phyloP scores from a whole-genome alignment of 768 basidiomycete species.

The Dacryopinax primogenitus region DNA sequence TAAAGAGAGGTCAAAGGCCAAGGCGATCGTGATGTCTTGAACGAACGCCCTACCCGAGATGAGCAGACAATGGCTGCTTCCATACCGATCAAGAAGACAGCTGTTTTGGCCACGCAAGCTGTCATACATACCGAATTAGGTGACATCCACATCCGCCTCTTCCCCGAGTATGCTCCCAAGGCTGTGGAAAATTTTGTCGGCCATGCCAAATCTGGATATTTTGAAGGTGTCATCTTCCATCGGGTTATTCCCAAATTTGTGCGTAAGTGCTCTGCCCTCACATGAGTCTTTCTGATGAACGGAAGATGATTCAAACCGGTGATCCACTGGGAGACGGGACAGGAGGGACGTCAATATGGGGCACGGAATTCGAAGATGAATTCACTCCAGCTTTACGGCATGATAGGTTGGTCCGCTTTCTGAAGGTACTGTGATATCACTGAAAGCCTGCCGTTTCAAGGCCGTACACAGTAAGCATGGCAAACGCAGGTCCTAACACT shows the following conservation, averaged over 20 bases:
- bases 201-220: conserved; percentile 77
- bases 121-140: conserved; percentile 93
- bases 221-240: conserved; percentile 89
- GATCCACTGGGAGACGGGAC: conserved; percentile 93
- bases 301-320: conserved; percentile 82
- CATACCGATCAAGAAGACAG: conserved; percentile 31
- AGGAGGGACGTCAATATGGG: conserved; percentile 85
- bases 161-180: conserved; percentile 86
- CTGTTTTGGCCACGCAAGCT: conserved; percentile 32
- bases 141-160: conserved; percentile 78
- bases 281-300: conserved; percentile 9
- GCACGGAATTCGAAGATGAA: conserved; percentile 81
- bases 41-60: conserved; percentile 91
- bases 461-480: conserved; percentile 90
- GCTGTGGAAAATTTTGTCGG: conserved; percentile 97
- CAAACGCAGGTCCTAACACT: conserved; percentile 13
- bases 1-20: conserved; percentile 67
- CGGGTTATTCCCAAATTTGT: conserved; percentile 93
- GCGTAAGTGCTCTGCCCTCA: conserved; percentile 17
- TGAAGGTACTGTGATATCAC: background rate
- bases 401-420: conserved; percentile 48
- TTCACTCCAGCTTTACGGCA: conserved; percentile 80
- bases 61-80: conserved; percentile 78
- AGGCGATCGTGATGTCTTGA: conserved; percentile 89
- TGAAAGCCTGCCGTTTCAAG: conserved; percentile 29